Percentiles rank a stretch among this genome's conserved stretches.
phyloP scores from a whole-genome alignment of 805 yeast species.

The Saccharomycopsis selenospora region DNA sequence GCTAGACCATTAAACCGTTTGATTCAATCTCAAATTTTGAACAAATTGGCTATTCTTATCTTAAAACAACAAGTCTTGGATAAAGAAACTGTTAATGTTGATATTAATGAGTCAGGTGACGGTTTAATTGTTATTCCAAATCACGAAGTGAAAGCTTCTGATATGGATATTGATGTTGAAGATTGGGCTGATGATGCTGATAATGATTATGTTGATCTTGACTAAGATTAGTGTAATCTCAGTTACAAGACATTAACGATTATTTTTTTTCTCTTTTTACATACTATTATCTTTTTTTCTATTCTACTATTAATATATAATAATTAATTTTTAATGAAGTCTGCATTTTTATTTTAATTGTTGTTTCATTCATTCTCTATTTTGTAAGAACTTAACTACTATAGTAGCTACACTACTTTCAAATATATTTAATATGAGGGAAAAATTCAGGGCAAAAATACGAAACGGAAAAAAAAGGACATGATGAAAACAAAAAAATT shows the following conservation, averaged over 20 bases:
- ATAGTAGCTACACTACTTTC: too few relatives aligned
- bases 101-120: constrained; percentile 39
- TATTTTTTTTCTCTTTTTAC: not conserved
- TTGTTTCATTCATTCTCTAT: not conserved
- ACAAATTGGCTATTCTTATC: constrained; percentile 81
- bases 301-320: not conserved
- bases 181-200: constrained; percentile 54
- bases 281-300: too few relatives aligned
- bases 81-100: constrained; percentile 75
- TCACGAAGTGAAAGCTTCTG: constrained; percentile 54
- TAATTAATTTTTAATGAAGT: too few relatives aligned
- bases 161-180: constrained; percentile 48
- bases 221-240: constrained; percentile 3
- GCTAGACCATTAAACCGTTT: constrained; percentile 94
- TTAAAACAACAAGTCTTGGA: constrained; percentile 82
- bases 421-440: too few relatives aligned
- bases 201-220: constrained; percentile 38
- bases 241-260: not conserved
- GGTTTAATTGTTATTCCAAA: constrained; percentile 81
- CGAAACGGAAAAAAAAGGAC: not conserved
- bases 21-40: constrained; percentile 82
- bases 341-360: not conserved
- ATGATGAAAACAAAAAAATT: not conserved
- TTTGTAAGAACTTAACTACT: not conserved
- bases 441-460: too few relatives aligned